phyloP scores from a whole-genome alignment of 2,329 filamentous ascomycete genomes.

The Polytolypa hystricis region DNA sequence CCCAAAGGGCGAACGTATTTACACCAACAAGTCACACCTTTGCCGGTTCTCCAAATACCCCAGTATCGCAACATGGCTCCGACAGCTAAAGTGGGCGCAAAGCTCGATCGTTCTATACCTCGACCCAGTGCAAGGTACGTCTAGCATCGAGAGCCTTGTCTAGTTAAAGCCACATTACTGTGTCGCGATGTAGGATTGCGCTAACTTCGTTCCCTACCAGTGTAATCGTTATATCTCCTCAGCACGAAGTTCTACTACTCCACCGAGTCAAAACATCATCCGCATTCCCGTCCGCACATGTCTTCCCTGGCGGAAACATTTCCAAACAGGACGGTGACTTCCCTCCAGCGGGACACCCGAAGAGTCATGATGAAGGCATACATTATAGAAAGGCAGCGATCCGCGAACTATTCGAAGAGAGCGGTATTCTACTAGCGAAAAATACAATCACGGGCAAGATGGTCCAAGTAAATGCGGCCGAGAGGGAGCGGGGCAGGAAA shows the following conservation, averaged over 20 bases:
- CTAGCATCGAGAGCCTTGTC: too few relatives aligned
- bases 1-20: neutral
- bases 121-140: conserved; percentile 54
- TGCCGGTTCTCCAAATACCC: conserved; percentile 10
- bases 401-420: conserved; percentile 90
- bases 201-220: conserved; percentile 33
- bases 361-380: conserved; percentile 57
- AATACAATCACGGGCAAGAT: conserved; percentile 35
- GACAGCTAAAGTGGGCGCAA: conserved; percentile 4
- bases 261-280: conserved; percentile 73
- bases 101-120: conserved; percentile 30
- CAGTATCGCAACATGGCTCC: conserved; percentile 13
- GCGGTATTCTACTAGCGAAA: conserved; percentile 68
- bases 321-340: conserved; percentile 60
- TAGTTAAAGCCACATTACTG: too few relatives aligned
- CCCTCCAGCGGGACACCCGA: conserved; percentile 38
- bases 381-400: conserved; percentile 76
- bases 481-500: conserved; percentile 55
- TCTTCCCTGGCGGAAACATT: conserved; percentile 85
- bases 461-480: conserved; percentile 48
- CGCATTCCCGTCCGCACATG: conserved; percentile 82
- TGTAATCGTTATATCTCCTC: conserved; percentile 72
- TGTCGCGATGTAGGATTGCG: neutral
- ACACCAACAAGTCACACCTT: conserved; percentile 2
- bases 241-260: conserved; percentile 78